A percentile compares a stretch with the other conserved stretches of the same genome.
These are phyloP conservation scores for Pholiota adiposa DNA, from an alignment of 1,284 basidiomycete species.

Conservation along the genomic window DNA sequence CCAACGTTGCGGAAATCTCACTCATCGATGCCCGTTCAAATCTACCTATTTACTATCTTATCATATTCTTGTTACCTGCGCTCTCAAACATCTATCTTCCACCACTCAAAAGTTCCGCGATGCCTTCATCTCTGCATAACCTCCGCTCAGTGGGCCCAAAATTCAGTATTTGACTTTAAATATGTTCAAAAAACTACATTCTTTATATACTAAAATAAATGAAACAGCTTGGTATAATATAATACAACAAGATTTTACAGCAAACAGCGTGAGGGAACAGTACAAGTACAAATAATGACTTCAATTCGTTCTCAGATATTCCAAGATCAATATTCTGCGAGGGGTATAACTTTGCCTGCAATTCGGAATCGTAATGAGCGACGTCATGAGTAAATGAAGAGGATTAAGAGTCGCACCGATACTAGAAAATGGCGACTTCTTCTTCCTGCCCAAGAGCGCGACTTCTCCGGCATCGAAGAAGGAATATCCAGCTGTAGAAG, in stretches of 20 bases:
- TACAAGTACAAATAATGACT: slow-evolving; percentile 30
- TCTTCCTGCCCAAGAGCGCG: slow-evolving; percentile 62
- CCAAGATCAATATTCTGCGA: slow-evolving; percentile 14
- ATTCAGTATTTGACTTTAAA: too few species aligned
- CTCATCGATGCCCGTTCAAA: too few species aligned
- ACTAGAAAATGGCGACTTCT: slow-evolving; percentile 59
- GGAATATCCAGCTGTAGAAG: slow-evolving; percentile 74
- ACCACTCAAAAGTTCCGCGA: too few species aligned
- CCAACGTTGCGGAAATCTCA: too few species aligned
- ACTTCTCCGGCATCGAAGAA: slow-evolving; percentile 87
- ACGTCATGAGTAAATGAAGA: slow-evolving; percentile 27
- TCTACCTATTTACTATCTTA: too few species aligned
- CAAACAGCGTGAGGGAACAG: slow-evolving; percentile 44
- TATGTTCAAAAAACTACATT: too few species aligned
- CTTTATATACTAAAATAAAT: not conserved
- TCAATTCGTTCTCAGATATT: slow-evolving; percentile 32
- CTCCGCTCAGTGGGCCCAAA: too few species aligned
- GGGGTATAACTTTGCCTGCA: slow-evolving; percentile 52
- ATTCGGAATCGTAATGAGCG: slow-evolving; percentile 36
- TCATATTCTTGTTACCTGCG: too few species aligned
- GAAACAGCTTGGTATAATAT: not conserved
- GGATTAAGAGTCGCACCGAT: slow-evolving; percentile 49
- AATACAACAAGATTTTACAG: not conserved
- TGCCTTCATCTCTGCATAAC: too few species aligned
- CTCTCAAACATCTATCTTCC: too few species aligned